Conservation (phyloP, 257 asterid genomes). For the Coffea eugenioides region DNA sequence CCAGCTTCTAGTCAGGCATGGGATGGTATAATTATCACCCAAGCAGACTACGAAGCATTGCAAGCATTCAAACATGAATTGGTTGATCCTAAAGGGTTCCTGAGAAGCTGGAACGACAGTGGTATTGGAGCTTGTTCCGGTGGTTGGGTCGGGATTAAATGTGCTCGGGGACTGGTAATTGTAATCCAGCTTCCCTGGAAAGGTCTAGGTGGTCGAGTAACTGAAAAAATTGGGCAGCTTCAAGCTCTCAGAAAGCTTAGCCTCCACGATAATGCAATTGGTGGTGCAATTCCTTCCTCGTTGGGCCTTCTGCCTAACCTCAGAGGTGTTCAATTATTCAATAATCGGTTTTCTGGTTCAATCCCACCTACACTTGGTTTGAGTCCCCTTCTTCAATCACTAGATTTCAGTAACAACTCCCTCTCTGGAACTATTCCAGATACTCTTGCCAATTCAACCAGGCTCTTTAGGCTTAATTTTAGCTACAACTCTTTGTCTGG, state of each 20-base stretch:
- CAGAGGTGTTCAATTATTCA: constrained; percentile 83
- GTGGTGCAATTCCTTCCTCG: constrained; percentile 72
- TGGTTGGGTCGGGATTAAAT: constrained; percentile 81
- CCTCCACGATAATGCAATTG: constrained; percentile 79
- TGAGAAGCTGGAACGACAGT: constrained; percentile 84
- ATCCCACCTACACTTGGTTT: constrained; percentile 74
- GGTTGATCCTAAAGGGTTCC: constrained; percentile 76
- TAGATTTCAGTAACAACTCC: constrained; percentile 74
- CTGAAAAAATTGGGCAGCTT: constrained; percentile 73
- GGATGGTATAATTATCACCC: constrained; percentile 86
- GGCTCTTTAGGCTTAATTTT: constrained; percentile 64
- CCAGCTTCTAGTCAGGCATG: constrained; percentile 47
- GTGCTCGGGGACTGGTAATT: constrained; percentile 91
- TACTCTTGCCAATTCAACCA: constrained; percentile 60
- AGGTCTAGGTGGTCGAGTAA: constrained; percentile 69
- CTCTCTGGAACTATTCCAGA: constrained; percentile 60
- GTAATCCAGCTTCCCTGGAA: constrained; percentile 96
- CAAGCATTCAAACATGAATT: constrained; percentile 78
- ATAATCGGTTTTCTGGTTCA: constrained; percentile 73
- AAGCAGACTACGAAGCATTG: constrained; percentile 71
- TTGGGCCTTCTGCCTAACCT: constrained; percentile 72
- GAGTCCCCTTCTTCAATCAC: constrained; percentile 70
- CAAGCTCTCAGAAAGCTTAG: constrained; percentile 84
- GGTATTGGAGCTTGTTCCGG: constrained; percentile 94
- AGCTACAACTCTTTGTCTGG: constrained; percentile 76